Evolutionary conservation across 495 filamentous ascomycete species (phyloP).

Genomic region (Tuber melanosporum): DNA sequence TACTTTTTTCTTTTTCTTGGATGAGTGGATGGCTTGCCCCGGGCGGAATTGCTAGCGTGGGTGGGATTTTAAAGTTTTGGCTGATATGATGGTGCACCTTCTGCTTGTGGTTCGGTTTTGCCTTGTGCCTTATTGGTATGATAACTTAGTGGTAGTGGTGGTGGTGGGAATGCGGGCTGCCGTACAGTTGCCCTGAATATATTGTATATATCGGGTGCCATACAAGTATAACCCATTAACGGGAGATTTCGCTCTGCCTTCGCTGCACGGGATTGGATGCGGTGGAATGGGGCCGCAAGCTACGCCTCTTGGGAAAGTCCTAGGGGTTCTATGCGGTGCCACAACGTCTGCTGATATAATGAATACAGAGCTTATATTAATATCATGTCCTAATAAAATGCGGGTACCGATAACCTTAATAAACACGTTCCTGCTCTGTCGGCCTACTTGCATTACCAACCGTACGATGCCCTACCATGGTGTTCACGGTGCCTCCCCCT

Average conservation of each 20-base stretch:
- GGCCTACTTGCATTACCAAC: neutral
- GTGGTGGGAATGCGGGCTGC: neutral
- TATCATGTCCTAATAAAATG: neutral
- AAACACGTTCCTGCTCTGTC: neutral
- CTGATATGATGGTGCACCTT: neutral
- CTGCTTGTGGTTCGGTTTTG: neutral
- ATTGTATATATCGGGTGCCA: neutral
- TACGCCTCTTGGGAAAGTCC: neutral
- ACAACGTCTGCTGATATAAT: neutral
- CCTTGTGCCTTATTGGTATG: neutral
- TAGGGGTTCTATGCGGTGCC: neutral
- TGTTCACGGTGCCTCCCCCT: neutral
- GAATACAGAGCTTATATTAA: neutral
- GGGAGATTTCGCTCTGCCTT: neutral
- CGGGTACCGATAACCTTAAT: neutral
- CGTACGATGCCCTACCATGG: neutral
- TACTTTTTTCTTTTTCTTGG: neutral
- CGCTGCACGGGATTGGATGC: neutral
- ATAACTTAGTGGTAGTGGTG: neutral
- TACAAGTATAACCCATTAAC: neutral
- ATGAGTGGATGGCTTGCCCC: neutral
- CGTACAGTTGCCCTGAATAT: neutral
- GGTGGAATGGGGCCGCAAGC: neutral
- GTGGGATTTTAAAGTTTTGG: neutral
- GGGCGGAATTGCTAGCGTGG: neutral